Conservation (phyloP, 495 filamentous ascomycete genomes). For the Cairneyella variabilis region DNA sequence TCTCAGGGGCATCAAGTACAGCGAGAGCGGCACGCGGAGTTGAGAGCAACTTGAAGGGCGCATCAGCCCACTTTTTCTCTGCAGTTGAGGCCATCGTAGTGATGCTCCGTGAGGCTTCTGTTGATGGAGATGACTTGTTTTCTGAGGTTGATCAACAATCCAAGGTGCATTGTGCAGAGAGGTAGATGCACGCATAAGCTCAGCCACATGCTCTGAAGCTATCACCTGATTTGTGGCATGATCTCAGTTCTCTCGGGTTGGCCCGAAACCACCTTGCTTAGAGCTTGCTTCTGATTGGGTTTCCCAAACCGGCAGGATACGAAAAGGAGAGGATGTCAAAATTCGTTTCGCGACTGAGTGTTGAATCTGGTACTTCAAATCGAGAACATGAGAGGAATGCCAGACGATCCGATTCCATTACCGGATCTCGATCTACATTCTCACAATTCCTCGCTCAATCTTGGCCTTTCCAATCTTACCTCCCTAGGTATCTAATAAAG, state of each 20-base stretch:
- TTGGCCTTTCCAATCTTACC: too few species aligned
- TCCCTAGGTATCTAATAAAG: too few species aligned
- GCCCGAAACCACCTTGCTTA: not conserved
- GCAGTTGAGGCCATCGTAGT: not conserved
- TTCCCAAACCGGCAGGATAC: too few species aligned
- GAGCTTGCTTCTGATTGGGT: too few species aligned
- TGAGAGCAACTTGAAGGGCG: not conserved
- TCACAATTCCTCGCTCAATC: too few species aligned
- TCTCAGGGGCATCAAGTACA: not conserved
- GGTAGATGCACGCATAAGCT: not conserved
- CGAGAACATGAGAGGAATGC: too few species aligned
- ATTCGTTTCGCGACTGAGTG: too few species aligned
- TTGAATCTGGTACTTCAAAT: too few species aligned
- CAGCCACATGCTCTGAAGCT: too few species aligned
- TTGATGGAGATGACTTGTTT: not conserved
- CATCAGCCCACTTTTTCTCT: slow-evolving; percentile 3
- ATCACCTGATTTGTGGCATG: not conserved
- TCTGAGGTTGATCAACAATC: not conserved
- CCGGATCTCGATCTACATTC: too few species aligned
- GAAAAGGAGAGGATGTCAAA: too few species aligned
- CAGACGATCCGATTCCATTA: too few species aligned
- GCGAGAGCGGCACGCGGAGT: not conserved
- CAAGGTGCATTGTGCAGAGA: not conserved
- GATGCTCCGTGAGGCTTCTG: not conserved
- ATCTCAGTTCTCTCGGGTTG: not conserved